Percentiles rank a stretch among this genome's conserved stretches.
phyloP scores from a whole-genome alignment of 495 filamentous ascomycete species.

The Xylaria longipes region DNA sequence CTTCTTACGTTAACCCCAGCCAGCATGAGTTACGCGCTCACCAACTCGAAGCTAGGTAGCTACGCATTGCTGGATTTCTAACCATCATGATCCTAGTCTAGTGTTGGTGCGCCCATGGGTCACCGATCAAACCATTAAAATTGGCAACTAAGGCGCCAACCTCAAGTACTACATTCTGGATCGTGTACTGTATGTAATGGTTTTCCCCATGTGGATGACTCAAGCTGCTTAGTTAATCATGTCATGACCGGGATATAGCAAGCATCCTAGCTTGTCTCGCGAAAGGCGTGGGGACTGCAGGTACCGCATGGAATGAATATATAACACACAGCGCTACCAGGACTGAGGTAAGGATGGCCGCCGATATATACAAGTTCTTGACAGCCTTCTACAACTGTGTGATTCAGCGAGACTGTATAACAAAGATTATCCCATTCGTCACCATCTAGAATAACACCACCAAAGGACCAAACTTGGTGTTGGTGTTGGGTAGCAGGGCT shows the following conservation, averaged over 20 bases:
- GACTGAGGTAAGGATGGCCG: background rate
- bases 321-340: conserved; percentile 8
- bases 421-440: no score
- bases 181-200: background rate
- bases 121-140: conserved; percentile 5
- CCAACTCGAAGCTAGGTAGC: background rate
- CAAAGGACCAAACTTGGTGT: background rate
- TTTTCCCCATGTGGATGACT: conserved; percentile 15
- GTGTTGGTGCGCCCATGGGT: conserved; percentile 4
- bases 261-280: conserved; percentile 4
- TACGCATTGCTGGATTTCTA: conserved; percentile 5
- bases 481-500: background rate
- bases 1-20: conserved; percentile 19
- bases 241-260: conserved; percentile 8
- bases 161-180: background rate
- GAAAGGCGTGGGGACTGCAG: conserved; percentile 18
- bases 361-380: no score
- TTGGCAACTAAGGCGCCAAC: conserved; percentile 1
- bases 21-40: background rate
- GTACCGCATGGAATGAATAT: conserved; percentile 5
- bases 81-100: conserved; percentile 7
- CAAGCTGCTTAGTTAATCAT: conserved; percentile 9
- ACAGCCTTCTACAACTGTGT: no score
- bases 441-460: background rate
- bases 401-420: no score